Conservation (phyloP, 257 asterid species). For the Solanum ahanhuiri region DNA sequence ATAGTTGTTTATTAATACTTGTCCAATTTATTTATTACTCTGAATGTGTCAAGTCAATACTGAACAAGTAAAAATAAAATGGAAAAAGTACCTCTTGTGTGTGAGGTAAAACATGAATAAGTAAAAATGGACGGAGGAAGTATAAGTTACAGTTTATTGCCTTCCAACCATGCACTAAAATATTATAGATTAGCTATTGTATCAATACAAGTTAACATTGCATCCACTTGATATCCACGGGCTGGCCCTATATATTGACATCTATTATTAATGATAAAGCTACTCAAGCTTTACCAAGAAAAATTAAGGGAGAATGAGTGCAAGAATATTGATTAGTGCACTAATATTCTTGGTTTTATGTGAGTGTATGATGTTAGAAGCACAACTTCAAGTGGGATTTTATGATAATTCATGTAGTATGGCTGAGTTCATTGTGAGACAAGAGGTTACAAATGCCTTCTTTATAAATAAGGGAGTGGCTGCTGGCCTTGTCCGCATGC, state of each 20-base stretch:
- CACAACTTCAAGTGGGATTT: conserved; percentile 53
- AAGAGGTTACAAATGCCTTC: conserved; percentile 44
- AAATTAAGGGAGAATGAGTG: conserved; percentile 15
- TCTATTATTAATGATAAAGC: background rate
- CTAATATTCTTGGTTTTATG: conserved; percentile 5
- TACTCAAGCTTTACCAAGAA: background rate
- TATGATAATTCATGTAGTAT: conserved; percentile 32
- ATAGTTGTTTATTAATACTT: background rate
- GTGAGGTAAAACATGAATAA: background rate
- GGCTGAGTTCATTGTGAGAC: conserved; percentile 48
- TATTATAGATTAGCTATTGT: background rate
- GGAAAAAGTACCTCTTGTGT: background rate
- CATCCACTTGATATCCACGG: background rate
- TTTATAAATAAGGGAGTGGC: conserved; percentile 42
- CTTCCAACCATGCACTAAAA: conserved; percentile 25
- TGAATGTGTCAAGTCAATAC: background rate
- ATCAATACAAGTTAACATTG: background rate
- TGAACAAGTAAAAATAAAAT: no score
- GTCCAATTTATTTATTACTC: background rate
- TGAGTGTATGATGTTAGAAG: conserved; percentile 15
- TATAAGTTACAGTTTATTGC: conserved; percentile 20
- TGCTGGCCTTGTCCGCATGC: conserved; percentile 73
- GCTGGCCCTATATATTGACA: background rate
- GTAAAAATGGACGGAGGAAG: background rate
- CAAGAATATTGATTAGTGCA: background rate